Conservation (phyloP, 2,329 filamentous ascomycete genomes). For the Aspergillus sp. region DNA sequence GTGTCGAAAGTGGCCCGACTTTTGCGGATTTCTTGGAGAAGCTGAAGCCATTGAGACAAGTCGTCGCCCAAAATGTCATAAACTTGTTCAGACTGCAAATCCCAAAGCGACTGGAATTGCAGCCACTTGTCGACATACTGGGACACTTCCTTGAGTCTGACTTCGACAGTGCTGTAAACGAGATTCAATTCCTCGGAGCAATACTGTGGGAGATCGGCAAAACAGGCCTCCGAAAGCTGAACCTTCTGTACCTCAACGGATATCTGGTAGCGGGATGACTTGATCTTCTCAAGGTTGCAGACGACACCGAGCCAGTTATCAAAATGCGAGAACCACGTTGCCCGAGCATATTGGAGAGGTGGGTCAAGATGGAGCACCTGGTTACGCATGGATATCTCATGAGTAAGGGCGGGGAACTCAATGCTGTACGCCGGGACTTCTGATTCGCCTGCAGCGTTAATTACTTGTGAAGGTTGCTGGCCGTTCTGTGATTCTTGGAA, state of each 20-base stretch:
- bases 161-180: slow-evolving; percentile 81
- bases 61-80: slow-evolving; percentile 91
- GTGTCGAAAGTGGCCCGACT: slow-evolving; percentile 96
- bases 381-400: slow-evolving; percentile 96
- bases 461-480: slow-evolving; percentile 23
- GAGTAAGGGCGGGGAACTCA: slow-evolving; percentile 59
- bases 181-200: slow-evolving; percentile 77
- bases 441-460: slow-evolving; percentile 24
- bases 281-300: slow-evolving; percentile 90
- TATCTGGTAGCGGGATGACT: slow-evolving; percentile 93
- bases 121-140: slow-evolving; percentile 96
- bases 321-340: slow-evolving; percentile 89
- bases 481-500: slow-evolving; percentile 64
- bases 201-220: slow-evolving; percentile 78
- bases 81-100: slow-evolving; percentile 92
- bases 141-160: slow-evolving; percentile 75
- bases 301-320: slow-evolving; percentile 92
- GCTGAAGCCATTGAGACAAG: slow-evolving; percentile 86
- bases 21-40: slow-evolving; percentile 96
- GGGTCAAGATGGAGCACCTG: slow-evolving; percentile 97
- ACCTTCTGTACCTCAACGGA: slow-evolving; percentile 56
- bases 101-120: slow-evolving; percentile 97
- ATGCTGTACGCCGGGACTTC: slow-evolving; percentile 37
- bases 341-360: slow-evolving; percentile 84
- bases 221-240: slow-evolving; percentile 55